Percentiles rank a stretch among this genome's conserved stretches.
phyloP scores from a whole-genome alignment of 805 yeast genomes.

The Kuraishia capsulata region DNA sequence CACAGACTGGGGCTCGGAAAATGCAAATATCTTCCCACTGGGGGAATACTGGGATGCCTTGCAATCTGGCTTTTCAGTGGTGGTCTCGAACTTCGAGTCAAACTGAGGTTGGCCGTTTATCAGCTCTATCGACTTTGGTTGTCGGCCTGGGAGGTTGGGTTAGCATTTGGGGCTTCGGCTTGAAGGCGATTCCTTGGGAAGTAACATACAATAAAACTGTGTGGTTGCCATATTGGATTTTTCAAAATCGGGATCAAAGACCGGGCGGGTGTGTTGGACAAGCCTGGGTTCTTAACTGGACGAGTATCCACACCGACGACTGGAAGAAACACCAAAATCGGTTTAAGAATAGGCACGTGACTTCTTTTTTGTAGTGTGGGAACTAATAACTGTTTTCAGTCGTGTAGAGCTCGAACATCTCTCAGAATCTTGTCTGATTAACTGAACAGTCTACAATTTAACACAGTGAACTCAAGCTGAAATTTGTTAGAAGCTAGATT shows the following conservation, averaged over 20 bases:
- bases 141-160: conserved; percentile 30
- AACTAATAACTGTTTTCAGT: too few relatives aligned
- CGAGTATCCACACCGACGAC: too few relatives aligned
- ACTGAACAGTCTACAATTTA: too few relatives aligned
- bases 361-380: too few relatives aligned
- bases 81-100: conserved; percentile 17
- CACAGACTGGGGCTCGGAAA: conserved; percentile 57
- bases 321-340: too few relatives aligned
- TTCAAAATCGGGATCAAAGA: background rate
- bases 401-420: too few relatives aligned
- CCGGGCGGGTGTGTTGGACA: background rate
- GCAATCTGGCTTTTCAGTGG: conserved; percentile 31
- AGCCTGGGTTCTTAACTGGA: background rate
- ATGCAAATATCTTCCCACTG: conserved; percentile 62
- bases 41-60: conserved; percentile 61
- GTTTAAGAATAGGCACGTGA: background rate
- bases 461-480: too few relatives aligned
- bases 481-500: too few relatives aligned
- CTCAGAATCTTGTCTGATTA: too few relatives aligned
- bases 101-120: conserved; percentile 38
- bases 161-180: too few relatives aligned
- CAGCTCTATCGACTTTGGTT: conserved; percentile 46
- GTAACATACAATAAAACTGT: conserved; percentile 8
- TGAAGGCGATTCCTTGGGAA: background rate
- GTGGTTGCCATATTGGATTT: conserved; percentile 2